Percentiles rank a stretch among this genome's conserved stretches.
These are phyloP conservation scores for Leccinum subtestaceum DNA, from an alignment of 768 basidiomycete genomes.

Conservation along the genomic window DNA sequence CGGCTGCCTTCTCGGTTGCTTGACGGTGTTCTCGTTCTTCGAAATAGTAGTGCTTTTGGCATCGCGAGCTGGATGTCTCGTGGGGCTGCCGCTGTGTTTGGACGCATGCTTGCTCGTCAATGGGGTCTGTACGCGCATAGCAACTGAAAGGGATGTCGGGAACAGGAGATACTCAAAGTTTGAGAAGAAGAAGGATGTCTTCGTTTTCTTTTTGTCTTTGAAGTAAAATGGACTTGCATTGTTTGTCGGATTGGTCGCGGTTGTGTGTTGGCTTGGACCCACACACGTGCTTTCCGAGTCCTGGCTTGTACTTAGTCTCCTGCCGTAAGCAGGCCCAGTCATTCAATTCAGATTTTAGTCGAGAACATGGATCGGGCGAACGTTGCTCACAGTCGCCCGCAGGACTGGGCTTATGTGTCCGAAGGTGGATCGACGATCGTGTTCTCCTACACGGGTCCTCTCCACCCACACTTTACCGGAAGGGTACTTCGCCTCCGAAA, in stretches of 20 bases:
- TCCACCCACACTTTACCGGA: slow-evolving; percentile 49
- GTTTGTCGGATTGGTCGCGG: slow-evolving; percentile 15
- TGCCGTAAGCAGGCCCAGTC: no score
- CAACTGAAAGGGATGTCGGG: not conserved
- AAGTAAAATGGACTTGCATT: slow-evolving; percentile 11
- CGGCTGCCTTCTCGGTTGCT: not conserved
- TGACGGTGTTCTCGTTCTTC: slow-evolving; percentile 7
- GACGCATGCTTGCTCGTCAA: slow-evolving; percentile 5
- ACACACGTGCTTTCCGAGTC: no score
- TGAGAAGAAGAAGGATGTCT: not conserved
- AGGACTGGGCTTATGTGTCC: slow-evolving; percentile 80
- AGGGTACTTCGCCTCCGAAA: slow-evolving; percentile 82
- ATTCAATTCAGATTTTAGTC: not conserved
- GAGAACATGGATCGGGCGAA: slow-evolving; percentile 14
- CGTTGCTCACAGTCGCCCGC: slow-evolving; percentile 32
- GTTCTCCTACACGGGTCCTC: slow-evolving; percentile 71
- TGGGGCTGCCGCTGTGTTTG: not conserved
- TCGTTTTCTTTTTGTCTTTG: not conserved
- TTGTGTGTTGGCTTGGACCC: not conserved
- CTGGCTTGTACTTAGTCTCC: no score
- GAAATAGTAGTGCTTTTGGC: slow-evolving; percentile 1
- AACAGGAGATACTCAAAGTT: not conserved
- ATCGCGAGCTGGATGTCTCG: slow-evolving; percentile 16
- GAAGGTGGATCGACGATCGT: slow-evolving; percentile 95
- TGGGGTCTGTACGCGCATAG: slow-evolving; percentile 20